phyloP scores from a whole-genome alignment of 176 grass and related monocot genomes.

The Eleusine coracana region DNA sequence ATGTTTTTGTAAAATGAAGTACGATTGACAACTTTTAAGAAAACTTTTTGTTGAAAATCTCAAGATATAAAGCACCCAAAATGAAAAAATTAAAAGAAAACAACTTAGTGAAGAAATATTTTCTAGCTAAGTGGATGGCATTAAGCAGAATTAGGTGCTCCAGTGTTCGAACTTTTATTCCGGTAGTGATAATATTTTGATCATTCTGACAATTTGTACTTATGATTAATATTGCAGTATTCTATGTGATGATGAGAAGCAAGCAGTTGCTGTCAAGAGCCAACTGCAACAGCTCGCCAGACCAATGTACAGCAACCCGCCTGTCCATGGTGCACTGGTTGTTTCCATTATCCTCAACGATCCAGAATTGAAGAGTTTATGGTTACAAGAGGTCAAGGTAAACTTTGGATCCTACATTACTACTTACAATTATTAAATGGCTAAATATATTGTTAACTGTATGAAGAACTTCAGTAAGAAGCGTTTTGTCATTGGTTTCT shows the following conservation, averaged over 20 bases:
- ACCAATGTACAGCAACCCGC: slow-evolving; percentile 98
- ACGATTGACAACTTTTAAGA: neutral
- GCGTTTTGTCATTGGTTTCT: neutral
- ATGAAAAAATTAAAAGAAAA: neutral
- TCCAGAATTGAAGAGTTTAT: slow-evolving; percentile 84
- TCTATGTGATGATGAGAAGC: slow-evolving; percentile 91
- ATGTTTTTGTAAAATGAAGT: slow-evolving; percentile 29
- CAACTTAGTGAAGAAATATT: neutral
- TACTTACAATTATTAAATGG: slow-evolving; percentile 14
- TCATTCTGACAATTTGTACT: neutral
- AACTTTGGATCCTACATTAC: slow-evolving; percentile 13
- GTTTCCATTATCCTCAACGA: slow-evolving; percentile 91
- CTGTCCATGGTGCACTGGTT: slow-evolving; percentile 84
- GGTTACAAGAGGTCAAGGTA: slow-evolving; percentile 97
- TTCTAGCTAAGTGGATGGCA: slow-evolving; percentile 13
- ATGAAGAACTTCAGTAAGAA: slow-evolving; percentile 17
- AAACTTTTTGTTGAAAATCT: neutral
- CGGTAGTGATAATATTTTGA: slow-evolving; percentile 11
- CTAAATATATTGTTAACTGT: neutral
- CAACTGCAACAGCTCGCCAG: slow-evolving; percentile 93
- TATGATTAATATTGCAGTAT: slow-evolving; percentile 59
- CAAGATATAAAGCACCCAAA: neutral
- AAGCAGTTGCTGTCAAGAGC: slow-evolving; percentile 91
- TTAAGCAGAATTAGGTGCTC: neutral
- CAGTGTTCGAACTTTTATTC: neutral